A percentile compares a stretch with the other conserved stretches of the same genome.
phyloP scores from a whole-genome alignment of 2,329 filamentous ascomycete genomes.

The Nectriaceae sp. region DNA sequence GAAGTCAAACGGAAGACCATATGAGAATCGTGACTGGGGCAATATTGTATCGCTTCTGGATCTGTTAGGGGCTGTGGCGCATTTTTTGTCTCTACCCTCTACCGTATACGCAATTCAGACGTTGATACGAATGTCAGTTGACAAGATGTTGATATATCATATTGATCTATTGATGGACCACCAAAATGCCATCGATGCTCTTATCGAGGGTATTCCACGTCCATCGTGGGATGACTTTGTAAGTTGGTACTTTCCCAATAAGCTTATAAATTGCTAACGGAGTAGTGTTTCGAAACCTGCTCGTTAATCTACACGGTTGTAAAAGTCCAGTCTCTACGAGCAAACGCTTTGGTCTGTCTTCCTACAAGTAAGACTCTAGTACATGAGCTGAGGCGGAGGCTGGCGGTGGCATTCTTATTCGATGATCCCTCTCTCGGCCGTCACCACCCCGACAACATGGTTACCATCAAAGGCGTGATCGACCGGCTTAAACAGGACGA shows the following conservation, averaged over 20 bases:
- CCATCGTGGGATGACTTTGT: constrained; percentile 44
- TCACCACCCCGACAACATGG: constrained; percentile 41
- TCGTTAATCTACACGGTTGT: constrained; percentile 49
- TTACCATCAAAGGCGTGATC: constrained; percentile 47
- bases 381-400: constrained; percentile 64
- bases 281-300: constrained; percentile 53
- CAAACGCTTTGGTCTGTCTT: constrained; percentile 60
- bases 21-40: constrained; percentile 47
- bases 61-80: constrained; percentile 42
- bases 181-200: constrained; percentile 43
- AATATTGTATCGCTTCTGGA: constrained; percentile 45
- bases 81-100: constrained; percentile 35
- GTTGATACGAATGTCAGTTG: constrained; percentile 57
- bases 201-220: constrained; percentile 45
- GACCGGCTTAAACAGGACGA: constrained; percentile 47
- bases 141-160: constrained; percentile 49
- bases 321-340: constrained; percentile 51
- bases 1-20: constrained; percentile 29
- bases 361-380: constrained; percentile 51
- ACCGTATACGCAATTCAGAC: constrained; percentile 45
- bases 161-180: constrained; percentile 42
- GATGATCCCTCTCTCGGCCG: constrained; percentile 45
- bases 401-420: constrained; percentile 68
- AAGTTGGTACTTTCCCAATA: constrained; percentile 25
- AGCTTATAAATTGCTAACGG: not conserved